phyloP scores from a whole-genome alignment of 108 stramenopile genomes.

The Mediolabrus comicus region DNA sequence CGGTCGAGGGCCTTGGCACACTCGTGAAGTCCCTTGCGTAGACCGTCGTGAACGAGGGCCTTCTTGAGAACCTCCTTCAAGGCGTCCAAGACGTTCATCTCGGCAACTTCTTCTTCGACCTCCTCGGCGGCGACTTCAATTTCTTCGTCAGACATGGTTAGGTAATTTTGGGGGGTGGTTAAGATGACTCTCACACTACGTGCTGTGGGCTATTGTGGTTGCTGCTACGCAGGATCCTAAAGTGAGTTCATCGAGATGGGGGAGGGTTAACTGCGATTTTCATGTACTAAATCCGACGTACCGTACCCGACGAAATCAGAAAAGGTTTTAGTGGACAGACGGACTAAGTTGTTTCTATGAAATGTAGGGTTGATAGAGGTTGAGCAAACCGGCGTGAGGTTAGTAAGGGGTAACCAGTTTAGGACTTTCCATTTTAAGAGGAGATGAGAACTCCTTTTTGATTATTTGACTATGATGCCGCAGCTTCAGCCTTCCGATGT shows the following conservation, averaged over 20 bases:
- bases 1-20: slow-evolving; percentile 98
- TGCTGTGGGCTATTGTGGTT: slow-evolving; percentile 10
- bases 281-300: no score
- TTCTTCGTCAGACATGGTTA: slow-evolving; percentile 81
- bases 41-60: slow-evolving; percentile 97
- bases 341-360: no score
- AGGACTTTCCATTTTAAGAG: no score
- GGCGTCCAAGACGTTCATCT: slow-evolving; percentile 96
- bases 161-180: slow-evolving; percentile 14
- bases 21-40: slow-evolving; percentile 98
- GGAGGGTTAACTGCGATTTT: neutral
- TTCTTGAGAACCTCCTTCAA: slow-evolving; percentile 97
- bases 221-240: slow-evolving; percentile 76
- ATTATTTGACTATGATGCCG: no score
- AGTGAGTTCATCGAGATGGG: slow-evolving; percentile 48
- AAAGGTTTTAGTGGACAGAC: no score
- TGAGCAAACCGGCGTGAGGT: no score
- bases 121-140: slow-evolving; percentile 70
- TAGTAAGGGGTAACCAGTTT: no score
- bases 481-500: no score
- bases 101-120: slow-evolving; percentile 86
- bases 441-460: no score
- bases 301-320: no score
- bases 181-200: slow-evolving; percentile 86
- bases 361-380: no score